Evolutionary conservation across 1,139 yeast genomes (phyloP), one percentile per base, ranked within the genome.

Genomic region (Yamadazyma atmosphaerica): DNA sequence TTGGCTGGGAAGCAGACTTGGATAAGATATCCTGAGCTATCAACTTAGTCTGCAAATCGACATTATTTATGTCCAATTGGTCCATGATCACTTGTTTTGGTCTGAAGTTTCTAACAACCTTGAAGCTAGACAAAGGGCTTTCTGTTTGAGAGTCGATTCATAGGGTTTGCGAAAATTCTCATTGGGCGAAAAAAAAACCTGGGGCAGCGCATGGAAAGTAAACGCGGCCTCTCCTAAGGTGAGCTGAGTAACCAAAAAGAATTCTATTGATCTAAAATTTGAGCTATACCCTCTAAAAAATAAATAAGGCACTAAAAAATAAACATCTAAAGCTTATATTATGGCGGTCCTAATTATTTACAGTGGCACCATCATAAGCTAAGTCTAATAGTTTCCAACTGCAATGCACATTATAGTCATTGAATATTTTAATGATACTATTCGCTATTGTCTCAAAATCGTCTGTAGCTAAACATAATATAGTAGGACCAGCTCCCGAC

Each of bases 401-500:
- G 59, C 97, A 89, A 31, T 72, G 62, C 43, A 92, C 86, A 31
- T 76, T 72, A 49, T 85, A 83, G 50, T 77, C 68, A 39, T 72
- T 65, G 61, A 92, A 90, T 40, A 88, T 76, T 35, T 67, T 65
- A 41, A 88, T 74, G 48, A 92, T 89, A 39, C 80, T 86, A 3
- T 62, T 56, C 16, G 98, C 96, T 52, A 92, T 89, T n/a, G 67
- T 73, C 9, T 89, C 96, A 55, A 81, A 92, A 55, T 86, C 84
- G 13, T 78, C 84, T 4, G 96, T 89, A 10, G 98, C 98, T 47
- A 92, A 74, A 38, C 96, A 95, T 51, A 92, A 71, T 41, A 92
- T 90, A 15, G 98, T 92, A 39, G 98, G 98, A 1, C 98, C 98
- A 4, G 98, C 98, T 37, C 98, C 98, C 14, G 96, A 86, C 40